Evolutionary conservation across 441 rosid species (phyloP).

Genomic region (Euphorbia corollata): DNA sequence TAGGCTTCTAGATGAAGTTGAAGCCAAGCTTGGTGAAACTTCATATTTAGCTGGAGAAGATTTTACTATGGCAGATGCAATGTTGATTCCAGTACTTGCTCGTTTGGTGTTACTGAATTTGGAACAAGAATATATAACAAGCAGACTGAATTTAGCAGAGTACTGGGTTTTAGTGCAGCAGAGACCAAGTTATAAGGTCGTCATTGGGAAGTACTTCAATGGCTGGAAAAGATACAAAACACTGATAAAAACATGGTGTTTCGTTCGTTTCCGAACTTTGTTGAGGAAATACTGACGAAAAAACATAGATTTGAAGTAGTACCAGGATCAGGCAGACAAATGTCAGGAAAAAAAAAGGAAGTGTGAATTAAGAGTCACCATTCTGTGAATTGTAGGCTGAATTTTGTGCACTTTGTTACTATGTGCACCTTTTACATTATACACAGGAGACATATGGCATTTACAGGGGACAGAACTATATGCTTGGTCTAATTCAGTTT

Average conservation of each 20-base stretch:
- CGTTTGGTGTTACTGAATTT: constrained; percentile 53
- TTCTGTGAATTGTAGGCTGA: background rate
- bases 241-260: constrained; percentile 59
- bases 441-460: too few relatives aligned
- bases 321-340: too few relatives aligned
- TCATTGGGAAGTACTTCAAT: constrained; percentile 60
- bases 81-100: constrained; percentile 64
- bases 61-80: constrained; percentile 82
- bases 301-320: background rate
- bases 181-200: constrained; percentile 66
- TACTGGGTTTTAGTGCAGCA: constrained; percentile 62
- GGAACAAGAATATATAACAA: constrained; percentile 56
- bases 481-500: too few relatives aligned
- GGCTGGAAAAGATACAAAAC: constrained; percentile 83
- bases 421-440: too few relatives aligned
- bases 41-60: constrained; percentile 58
- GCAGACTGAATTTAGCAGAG: constrained; percentile 55
- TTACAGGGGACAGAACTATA: too few relatives aligned
- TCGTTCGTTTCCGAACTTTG: constrained; percentile 41
- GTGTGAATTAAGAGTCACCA: background rate
- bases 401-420: background rate
- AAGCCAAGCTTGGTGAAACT: constrained; percentile 42
- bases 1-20: constrained; percentile 61
- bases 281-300: constrained; percentile 36
- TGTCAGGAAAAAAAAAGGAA: background rate